Conservation (phyloP, 257 asterid species). For the Leptodermis oblonga region DNA sequence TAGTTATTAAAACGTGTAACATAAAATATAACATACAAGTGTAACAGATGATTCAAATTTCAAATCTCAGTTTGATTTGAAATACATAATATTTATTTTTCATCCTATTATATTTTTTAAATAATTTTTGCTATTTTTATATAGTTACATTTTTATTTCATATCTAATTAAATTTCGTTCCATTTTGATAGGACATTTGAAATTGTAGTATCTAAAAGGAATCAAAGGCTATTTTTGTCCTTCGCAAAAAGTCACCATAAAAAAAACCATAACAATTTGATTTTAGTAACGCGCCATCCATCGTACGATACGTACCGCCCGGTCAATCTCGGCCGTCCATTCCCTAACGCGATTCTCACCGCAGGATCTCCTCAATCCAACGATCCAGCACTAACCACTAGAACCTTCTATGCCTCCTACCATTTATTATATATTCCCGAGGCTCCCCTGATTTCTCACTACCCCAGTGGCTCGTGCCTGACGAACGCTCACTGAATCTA, state of each 20-base stretch:
- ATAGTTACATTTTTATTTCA: too few species aligned
- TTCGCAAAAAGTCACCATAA: not conserved
- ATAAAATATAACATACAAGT: too few species aligned
- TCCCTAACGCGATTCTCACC: conserved; percentile 16
- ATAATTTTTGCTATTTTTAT: too few species aligned
- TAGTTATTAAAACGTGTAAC: too few species aligned
- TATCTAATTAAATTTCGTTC: too few species aligned
- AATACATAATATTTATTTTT: too few species aligned
- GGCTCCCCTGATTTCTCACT: not conserved
- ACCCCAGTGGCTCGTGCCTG: conserved; percentile 33
- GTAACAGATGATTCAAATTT: too few species aligned
- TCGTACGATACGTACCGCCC: not conserved
- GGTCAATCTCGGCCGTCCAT: conserved; percentile 35
- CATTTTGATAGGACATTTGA: too few species aligned
- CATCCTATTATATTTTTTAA: too few species aligned
- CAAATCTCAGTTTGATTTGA: too few species aligned
- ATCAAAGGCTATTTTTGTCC: conserved; percentile 2
- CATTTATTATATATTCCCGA: not conserved
- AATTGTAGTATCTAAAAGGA: too few species aligned
- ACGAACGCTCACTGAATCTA: conserved; percentile 35
- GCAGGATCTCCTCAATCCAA: conserved; percentile 35
- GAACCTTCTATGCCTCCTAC: conserved; percentile 33
- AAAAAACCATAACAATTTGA: not conserved
- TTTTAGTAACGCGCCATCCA: conserved; percentile 3
- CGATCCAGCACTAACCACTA: conserved; percentile 34